Percentiles rank a stretch among this genome's conserved stretches.
These are phyloP conservation scores for Fusarium paranaense DNA, from an alignment of 2,329 filamentous ascomycete genomes.

Conservation along the genomic window DNA sequence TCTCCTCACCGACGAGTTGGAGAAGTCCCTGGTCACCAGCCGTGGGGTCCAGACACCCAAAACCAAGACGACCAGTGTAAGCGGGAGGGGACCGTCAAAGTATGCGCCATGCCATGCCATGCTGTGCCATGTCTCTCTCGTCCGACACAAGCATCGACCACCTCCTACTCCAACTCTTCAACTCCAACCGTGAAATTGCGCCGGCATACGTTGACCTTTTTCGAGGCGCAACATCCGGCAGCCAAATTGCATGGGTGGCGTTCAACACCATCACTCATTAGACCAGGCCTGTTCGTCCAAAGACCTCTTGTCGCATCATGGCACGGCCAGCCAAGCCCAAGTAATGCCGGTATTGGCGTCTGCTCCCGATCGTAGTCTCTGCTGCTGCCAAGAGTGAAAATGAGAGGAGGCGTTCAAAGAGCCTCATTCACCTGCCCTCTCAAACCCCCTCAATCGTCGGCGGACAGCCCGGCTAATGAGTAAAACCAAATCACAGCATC, in stretches of 20 bases:
- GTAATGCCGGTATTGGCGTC: constrained; percentile 16
- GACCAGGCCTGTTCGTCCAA: not conserved
- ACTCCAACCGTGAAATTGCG: constrained; percentile 2
- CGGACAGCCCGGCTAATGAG: constrained; percentile 22
- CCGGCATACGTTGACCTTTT: not conserved
- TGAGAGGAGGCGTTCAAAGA: constrained; percentile 10
- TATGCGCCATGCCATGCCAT: not conserved
- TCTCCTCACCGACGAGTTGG: constrained; percentile 39
- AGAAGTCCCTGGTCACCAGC: constrained; percentile 23
- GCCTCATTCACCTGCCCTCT: not conserved
- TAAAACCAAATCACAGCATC: constrained; percentile 6
- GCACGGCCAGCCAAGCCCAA: constrained; percentile 21
- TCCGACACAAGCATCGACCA: not conserved
- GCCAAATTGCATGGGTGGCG: constrained; percentile 23
- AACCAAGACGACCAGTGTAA: not conserved
- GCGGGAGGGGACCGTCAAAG: constrained; percentile 1
- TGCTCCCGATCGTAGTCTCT: not conserved
- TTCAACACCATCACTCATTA: not conserved
- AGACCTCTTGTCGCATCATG: constrained; percentile 15
- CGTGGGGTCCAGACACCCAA: not conserved
- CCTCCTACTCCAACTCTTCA: constrained; percentile 6
- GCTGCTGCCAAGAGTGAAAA: not conserved
- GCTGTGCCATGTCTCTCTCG: not conserved
- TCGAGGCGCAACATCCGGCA: constrained; percentile 15
- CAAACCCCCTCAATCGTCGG: not conserved